Percentiles rank a stretch among this genome's conserved stretches.
These are phyloP conservation scores for Aspergillus eucalypticola DNA, from an alignment of 2,329 filamentous ascomycete species.

Conservation along the genomic window DNA sequence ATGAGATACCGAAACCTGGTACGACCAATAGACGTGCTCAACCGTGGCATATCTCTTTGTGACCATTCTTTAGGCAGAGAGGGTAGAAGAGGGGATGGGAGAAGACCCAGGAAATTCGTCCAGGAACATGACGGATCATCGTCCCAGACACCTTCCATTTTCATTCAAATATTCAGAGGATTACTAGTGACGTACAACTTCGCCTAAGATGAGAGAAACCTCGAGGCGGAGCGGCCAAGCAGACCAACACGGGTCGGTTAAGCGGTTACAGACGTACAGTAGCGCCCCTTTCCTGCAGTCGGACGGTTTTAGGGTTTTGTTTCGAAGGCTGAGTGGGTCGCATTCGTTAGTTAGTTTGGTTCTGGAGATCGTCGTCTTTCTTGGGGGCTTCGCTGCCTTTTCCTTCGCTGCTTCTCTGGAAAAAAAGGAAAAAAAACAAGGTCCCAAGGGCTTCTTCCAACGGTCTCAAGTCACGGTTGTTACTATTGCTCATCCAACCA, in stretches of 20 bases:
- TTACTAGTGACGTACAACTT: no score
- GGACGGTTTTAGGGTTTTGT: constrained; percentile 5
- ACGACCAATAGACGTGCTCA: not conserved
- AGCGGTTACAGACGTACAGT: not conserved
- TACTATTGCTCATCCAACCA: no score
- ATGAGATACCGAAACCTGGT: not conserved
- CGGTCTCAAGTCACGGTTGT: not conserved
- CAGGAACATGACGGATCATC: not conserved
- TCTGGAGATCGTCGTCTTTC: constrained; percentile 9
- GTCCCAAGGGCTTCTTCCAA: not conserved
- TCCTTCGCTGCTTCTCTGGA: not conserved
- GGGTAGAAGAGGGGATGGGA: not conserved
- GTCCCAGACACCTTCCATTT: not conserved
- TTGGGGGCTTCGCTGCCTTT: constrained; percentile 10
- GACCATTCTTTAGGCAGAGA: not conserved
- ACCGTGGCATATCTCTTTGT: not conserved
- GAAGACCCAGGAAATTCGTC: not conserved
- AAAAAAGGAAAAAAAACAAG: not conserved
- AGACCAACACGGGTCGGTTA: not conserved
- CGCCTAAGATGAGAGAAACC: no score
- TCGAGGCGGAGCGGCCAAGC: not conserved
- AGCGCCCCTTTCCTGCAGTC: constrained; percentile 8
- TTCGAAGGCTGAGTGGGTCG: constrained; percentile 1
- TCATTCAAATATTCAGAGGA: not conserved
- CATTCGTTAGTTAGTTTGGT: not conserved